Conservation (phyloP, 176 grass and related monocot species). For the Zea mays region DNA sequence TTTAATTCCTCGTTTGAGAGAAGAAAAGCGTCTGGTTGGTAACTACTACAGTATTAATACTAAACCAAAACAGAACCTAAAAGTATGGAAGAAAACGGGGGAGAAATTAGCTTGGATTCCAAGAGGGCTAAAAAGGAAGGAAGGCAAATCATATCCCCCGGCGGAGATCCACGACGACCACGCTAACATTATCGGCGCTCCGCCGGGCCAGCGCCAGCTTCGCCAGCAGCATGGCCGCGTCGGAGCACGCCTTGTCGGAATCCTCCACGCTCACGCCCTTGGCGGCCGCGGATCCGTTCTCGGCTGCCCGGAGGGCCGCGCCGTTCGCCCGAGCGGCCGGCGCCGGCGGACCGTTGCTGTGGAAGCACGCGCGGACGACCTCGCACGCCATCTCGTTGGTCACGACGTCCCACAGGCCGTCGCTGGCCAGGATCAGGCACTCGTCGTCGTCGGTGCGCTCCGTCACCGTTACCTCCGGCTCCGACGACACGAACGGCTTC, state of each 20-base stretch:
- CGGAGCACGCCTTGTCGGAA: constrained; percentile 71
- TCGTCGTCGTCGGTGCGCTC: constrained; percentile 75
- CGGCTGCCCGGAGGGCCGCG: neutral
- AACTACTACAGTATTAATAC: constrained; percentile 10
- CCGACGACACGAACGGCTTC: constrained; percentile 78
- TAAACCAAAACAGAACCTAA: constrained; percentile 3
- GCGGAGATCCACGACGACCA: constrained; percentile 86
- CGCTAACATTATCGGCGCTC: constrained; percentile 82
- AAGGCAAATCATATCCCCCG: constrained; percentile 8
- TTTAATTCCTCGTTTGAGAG: neutral
- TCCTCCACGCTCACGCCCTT: constrained; percentile 30
- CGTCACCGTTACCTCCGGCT: constrained; percentile 83
- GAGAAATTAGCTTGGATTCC: constrained; percentile 14
- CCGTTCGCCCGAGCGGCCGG: neutral
- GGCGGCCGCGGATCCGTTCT: constrained; percentile 14
- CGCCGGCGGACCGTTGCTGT: constrained; percentile 41
- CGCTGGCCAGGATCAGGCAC: constrained; percentile 90
- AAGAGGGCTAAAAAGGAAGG: neutral
- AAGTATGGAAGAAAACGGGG: neutral
- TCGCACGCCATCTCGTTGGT: constrained; percentile 87
- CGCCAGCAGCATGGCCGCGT: constrained; percentile 84
- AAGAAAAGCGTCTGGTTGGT: neutral
- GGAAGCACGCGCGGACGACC: constrained; percentile 73
- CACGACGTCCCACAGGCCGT: constrained; percentile 95
- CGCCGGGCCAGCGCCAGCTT: constrained; percentile 89